These are phyloP conservation scores for Neckera pumila DNA, from an alignment of 225 moss, liverwort and hornwort species.

Conservation along the genomic window DNA sequence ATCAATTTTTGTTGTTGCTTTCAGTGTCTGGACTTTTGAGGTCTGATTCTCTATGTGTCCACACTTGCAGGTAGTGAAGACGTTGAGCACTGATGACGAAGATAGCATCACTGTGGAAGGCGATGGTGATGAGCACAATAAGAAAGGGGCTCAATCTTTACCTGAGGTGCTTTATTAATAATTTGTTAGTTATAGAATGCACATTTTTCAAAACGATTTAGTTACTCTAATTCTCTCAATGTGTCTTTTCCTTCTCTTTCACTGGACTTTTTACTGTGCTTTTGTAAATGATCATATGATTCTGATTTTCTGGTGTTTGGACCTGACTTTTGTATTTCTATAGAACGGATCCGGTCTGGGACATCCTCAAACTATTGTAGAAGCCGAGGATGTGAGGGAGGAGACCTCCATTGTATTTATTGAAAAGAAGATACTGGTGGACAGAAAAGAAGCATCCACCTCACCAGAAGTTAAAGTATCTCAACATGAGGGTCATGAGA, in stretches of 20 bases:
- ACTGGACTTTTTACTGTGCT: not conserved
- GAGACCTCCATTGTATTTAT: not conserved
- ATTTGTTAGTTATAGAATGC: not conserved
- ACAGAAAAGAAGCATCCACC: not conserved
- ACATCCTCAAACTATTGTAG: not conserved
- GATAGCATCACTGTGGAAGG: not conserved
- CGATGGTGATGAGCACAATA: not conserved
- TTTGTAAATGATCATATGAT: not conserved
- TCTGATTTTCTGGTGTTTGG: not conserved
- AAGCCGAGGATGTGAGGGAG: not conserved
- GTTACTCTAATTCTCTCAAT: not conserved
- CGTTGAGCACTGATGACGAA: not conserved
- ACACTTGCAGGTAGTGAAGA: slow-evolving; percentile 9
- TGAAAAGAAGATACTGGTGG: not conserved
- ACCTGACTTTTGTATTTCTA: not conserved
- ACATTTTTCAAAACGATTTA: not conserved
- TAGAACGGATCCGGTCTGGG: not conserved
- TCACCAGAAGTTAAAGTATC: not conserved
- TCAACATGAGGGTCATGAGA: not conserved
- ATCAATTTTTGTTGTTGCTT: not conserved
- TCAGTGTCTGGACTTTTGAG: not conserved
- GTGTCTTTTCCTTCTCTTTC: not conserved
- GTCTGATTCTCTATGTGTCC: not conserved
- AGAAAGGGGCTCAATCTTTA: not conserved
- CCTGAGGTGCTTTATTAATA: slow-evolving; percentile 11